Evolutionary conservation across 768 basidiomycete genomes (phyloP).

Genomic region (Gymnopilus dilepis): DNA sequence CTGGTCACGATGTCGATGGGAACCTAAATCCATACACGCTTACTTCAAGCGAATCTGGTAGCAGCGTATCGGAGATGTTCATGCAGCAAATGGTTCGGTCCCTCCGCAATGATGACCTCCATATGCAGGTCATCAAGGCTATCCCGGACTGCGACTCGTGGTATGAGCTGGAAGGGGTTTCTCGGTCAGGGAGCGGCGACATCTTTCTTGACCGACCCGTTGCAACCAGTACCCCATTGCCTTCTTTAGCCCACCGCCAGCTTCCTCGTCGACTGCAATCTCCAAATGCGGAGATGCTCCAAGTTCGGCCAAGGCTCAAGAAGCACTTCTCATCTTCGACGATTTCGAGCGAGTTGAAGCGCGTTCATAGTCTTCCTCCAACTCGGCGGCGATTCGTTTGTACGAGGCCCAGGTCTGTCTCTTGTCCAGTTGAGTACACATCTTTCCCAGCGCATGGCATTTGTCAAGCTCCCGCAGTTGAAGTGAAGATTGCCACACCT

Average conservation of each 20-base stretch:
- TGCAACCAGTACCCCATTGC: neutral
- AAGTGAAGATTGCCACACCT: too few species aligned
- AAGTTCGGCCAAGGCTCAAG: neutral
- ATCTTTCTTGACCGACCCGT: neutral
- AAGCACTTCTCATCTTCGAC: slow-evolving; percentile 25
- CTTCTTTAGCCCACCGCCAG: neutral
- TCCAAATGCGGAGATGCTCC: neutral
- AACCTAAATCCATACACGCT: too few species aligned
- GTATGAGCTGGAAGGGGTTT: slow-evolving; percentile 22
- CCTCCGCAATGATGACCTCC: slow-evolving; percentile 28
- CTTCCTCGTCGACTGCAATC: neutral
- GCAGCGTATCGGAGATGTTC: slow-evolving; percentile 25
- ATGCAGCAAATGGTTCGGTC: slow-evolving; percentile 27
- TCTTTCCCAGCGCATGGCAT: neutral
- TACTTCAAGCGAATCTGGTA: neutral
- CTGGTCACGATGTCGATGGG: neutral
- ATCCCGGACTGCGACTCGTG: slow-evolving; percentile 29
- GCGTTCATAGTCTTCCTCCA: slow-evolving; percentile 1
- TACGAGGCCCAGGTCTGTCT: neutral
- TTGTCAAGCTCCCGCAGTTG: too few species aligned
- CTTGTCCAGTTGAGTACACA: neutral
- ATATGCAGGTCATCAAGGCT: slow-evolving; percentile 17
- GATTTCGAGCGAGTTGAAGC: slow-evolving; percentile 31
- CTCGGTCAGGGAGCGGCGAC: neutral
- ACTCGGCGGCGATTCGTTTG: neutral